Evolutionary conservation across 805 yeast genomes (phyloP), one percentile per base, ranked within the genome.

Genomic region (Candida silvicultrix): DNA sequence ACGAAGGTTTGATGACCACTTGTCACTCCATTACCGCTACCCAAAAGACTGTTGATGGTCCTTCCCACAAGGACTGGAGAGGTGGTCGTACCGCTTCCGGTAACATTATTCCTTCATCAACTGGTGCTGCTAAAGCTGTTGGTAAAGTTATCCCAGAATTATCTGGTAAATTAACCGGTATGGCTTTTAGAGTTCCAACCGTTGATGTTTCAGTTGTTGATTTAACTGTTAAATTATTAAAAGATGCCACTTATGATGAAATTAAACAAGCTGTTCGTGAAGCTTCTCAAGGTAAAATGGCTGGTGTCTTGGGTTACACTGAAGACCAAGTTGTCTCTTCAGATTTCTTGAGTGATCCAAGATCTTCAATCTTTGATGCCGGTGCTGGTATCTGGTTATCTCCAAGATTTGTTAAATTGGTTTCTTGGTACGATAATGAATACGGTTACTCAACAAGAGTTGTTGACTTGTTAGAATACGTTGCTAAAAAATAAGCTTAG

Each of bases 61-160:
- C 85, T 65, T 80, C 86, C 66, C 83, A 78, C 73, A 81, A 81
- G 73, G 86, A 80, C 73, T 80, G 86, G 86, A 79, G 86, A 78
- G 85, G 85, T 73, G 86, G 85, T 68, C 77, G 86, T 74, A 78
- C 85, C 59, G 86, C 86, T 63, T 78, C 84, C 52, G 85, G 81
- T 63, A 80, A 81, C 79, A 80, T 81, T 65, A 81, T 81, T 62
- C 86, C 86, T 69, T 80, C 85, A 47, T 78, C 85, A 56, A 81
- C 86, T 46, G 86, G 86, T 75, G 86, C 86, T 58, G 86, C 86
- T 53, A 81, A 81, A 75, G 85, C 85, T 58, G 86, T 81, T 59
- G 85, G 85, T 71, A 79, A 78, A 71, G 85, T 80, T 63, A 78
- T 81, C 57, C 86, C 86, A 59, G 81, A 74, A 64, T 75, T 81